phyloP scores from a whole-genome alignment of 257 asterid species.

The Cynanchum wilfordii region DNA sequence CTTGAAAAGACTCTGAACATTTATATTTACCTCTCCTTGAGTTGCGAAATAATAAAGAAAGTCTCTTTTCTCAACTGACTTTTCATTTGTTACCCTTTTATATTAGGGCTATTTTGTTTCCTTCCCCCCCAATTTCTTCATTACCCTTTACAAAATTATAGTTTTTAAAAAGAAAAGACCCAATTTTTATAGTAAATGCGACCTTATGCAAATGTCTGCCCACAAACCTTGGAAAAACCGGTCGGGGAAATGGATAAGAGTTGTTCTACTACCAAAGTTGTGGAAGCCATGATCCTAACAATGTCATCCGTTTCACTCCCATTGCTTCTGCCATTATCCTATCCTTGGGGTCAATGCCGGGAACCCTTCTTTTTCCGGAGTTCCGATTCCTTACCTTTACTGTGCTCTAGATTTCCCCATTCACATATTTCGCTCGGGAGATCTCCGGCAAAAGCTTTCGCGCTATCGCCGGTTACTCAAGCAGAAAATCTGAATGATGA shows the following conservation, averaged over 20 bases:
- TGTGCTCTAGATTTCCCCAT: not conserved
- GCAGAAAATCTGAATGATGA: constrained; percentile 20
- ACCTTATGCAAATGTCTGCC: no score
- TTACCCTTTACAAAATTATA: no score
- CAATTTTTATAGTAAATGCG: no score
- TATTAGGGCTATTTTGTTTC: not conserved
- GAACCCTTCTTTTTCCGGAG: not conserved
- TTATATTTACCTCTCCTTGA: not conserved
- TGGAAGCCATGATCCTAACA: not conserved
- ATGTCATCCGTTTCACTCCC: not conserved
- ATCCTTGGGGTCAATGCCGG: not conserved
- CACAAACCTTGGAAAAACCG: no score
- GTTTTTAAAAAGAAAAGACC: no score
- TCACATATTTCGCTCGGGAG: not conserved
- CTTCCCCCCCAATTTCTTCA: not conserved
- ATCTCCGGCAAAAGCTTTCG: not conserved
- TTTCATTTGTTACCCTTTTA: not conserved
- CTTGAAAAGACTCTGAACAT: constrained; percentile 26
- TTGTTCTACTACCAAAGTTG: not conserved
- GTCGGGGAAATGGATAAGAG: not conserved
- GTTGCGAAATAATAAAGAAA: no score
- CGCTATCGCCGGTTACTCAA: not conserved
- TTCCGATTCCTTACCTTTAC: not conserved
- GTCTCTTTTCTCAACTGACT: not conserved
- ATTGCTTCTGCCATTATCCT: not conserved